Evolutionary conservation across 202 grass and related monocot genomes (phyloP), one percentile per base, ranked within the genome.

Genomic region (Digitaria exilis): DNA sequence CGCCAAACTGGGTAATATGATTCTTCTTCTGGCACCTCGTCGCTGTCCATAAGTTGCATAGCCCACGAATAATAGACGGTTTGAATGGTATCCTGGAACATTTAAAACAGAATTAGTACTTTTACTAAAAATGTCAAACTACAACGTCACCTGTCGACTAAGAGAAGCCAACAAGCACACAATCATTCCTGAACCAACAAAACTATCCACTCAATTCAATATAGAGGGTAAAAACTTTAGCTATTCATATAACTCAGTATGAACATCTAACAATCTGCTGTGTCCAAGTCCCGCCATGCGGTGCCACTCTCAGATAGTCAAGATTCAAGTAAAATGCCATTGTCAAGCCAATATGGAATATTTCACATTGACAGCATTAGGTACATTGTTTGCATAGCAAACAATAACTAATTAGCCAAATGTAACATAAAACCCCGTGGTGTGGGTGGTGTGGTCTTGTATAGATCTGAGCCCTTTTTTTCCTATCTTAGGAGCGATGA

Each of bases 1-100:
- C 88, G 85, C 95, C 95, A 98, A 30, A 93, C 90, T 3, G 92
- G 87, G 37, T 80, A 93, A 45, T 90, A 95, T n/a, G 90, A 94
- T 60, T 87, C 92, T 84, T 95, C 92, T 32, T 94, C 92, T 30
- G 92, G 69, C 39, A 90, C 78, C 84, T 90, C 83, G 14, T 86
- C 69, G 2, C 87, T 80, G 9, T 84, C 88, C 79, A 86, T 73
- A 29, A 90, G 79, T 61, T 86, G 88, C 88, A 90, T 83, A 28
- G 79, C 84, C 88, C 88, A 89, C 0, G 34, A 41, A 45, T 89
- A 82, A 30, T 24, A 86, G 19, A 89, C 73, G 4, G 73, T 89
- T 73, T 85, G 78, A 28, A 86, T 89, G 49, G 84, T 78, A 82
- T 89, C 83, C 88, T 89, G 41, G 29, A 8, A 82, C 41, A 85